phyloP scores from a whole-genome alignment of 257 asterid species.

The Solanum chilense region DNA sequence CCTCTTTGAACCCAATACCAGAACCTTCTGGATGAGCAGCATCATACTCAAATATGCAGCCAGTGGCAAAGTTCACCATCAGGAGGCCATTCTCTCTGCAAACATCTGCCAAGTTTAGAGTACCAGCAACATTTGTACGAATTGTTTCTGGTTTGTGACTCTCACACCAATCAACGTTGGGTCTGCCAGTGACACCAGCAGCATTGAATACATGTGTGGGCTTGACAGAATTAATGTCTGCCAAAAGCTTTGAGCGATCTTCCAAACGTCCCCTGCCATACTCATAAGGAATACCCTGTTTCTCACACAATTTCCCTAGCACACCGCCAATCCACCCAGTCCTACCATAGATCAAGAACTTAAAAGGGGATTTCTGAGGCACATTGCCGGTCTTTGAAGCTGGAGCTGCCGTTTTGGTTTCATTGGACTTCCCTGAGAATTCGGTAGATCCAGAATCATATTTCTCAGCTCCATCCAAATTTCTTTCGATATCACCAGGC shows the following conservation, averaged over 20 bases:
- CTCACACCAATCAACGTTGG: constrained; percentile 18
- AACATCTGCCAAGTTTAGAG: constrained; percentile 8
- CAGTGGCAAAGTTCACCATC: constrained; percentile 12
- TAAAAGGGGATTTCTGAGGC: constrained; percentile 1
- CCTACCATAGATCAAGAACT: constrained; percentile 12
- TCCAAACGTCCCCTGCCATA: constrained; percentile 13
- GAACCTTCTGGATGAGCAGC: constrained; percentile 8
- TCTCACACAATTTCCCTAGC: constrained; percentile 14
- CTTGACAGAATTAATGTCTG: constrained; percentile 2
- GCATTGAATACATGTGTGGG: constrained; percentile 18
- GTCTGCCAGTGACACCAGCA: constrained; percentile 17
- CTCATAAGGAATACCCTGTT: constrained; percentile 7
- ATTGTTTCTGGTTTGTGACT: constrained; percentile 15
- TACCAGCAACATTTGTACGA: constrained; percentile 12
- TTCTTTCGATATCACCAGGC: constrained; percentile 8
- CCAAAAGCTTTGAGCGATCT: constrained; percentile 9
- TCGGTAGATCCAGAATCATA: background rate
- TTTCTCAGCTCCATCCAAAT: constrained; percentile 1
- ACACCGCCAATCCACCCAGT: constrained; percentile 14
- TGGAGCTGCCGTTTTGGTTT: background rate
- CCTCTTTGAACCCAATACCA: constrained; percentile 15
- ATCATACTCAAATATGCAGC: constrained; percentile 14
- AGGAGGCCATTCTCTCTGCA: constrained; percentile 11
- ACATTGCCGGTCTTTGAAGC: background rate
- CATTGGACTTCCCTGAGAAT: background rate